Evolutionary conservation across 441 rosid species (phyloP).

Genomic region (Brassica balearica): DNA sequence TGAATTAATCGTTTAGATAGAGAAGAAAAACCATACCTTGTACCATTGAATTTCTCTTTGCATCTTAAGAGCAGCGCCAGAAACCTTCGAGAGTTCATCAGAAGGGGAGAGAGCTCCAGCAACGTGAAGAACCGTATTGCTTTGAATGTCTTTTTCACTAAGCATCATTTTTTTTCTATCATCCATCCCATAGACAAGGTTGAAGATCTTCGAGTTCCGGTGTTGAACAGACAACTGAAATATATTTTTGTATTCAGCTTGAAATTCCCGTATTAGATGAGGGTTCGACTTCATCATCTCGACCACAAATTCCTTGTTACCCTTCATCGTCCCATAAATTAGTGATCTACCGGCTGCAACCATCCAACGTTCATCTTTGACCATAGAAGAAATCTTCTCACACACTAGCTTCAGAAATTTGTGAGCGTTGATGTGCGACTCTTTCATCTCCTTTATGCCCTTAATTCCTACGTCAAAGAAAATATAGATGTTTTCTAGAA

Average conservation of each 20-base stretch:
- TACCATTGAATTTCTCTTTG: slow-evolving; percentile 70
- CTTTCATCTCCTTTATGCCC: background rate
- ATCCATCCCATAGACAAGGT: slow-evolving; percentile 9
- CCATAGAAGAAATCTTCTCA: background rate
- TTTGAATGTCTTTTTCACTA: background rate
- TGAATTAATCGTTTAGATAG: no score
- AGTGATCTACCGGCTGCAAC: background rate
- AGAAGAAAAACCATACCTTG: background rate
- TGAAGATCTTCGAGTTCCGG: slow-evolving; percentile 16
- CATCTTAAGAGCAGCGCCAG: slow-evolving; percentile 69
- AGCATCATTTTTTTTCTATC: background rate
- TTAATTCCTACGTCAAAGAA: slow-evolving; percentile 6
- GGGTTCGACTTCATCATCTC: slow-evolving; percentile 6
- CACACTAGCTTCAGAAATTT: slow-evolving; percentile 15
- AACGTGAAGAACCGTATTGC: background rate
- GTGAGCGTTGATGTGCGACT: slow-evolving; percentile 7
- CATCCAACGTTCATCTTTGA: slow-evolving; percentile 6
- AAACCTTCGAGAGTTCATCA: slow-evolving; percentile 54
- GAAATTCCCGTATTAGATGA: slow-evolving; percentile 7
- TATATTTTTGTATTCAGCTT: background rate
- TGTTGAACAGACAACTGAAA: slow-evolving; percentile 8
- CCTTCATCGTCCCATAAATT: background rate
- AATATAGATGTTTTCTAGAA: background rate
- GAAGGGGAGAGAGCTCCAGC: slow-evolving; percentile 46
- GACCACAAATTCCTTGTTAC: slow-evolving; percentile 20